phyloP scores from a whole-genome alignment of 176 grass and related monocot genomes.

The Tillandsia leiboldiana region DNA sequence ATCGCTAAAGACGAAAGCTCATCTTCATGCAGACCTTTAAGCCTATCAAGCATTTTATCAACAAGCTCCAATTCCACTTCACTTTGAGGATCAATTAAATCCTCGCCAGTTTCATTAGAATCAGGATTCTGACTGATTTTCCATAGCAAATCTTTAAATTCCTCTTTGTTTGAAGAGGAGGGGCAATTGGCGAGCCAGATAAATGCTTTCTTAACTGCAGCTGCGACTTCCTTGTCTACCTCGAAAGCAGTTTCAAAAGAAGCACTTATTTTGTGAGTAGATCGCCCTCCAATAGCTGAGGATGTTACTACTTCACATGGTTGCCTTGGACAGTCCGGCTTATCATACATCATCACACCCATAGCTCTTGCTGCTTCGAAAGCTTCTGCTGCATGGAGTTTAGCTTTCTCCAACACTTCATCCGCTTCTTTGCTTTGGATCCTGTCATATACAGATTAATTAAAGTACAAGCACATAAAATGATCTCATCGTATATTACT shows the following conservation, averaged over 20 bases:
- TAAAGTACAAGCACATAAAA: not conserved
- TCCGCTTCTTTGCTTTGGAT: constrained; percentile 59
- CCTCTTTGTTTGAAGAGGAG: constrained; percentile 48
- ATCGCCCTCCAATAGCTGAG: constrained; percentile 38
- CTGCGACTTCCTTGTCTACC: constrained; percentile 75
- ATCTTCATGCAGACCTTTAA: constrained; percentile 71
- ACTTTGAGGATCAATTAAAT: constrained; percentile 2
- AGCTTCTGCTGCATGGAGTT: constrained; percentile 45
- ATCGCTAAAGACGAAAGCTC: constrained; percentile 77
- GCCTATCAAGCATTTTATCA: constrained; percentile 52
- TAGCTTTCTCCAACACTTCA: constrained; percentile 49
- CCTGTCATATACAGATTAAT: constrained; percentile 22
- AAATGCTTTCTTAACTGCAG: constrained; percentile 79
- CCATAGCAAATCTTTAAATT: constrained; percentile 52
- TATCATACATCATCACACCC: constrained; percentile 98
- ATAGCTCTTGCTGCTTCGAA: constrained; percentile 71
- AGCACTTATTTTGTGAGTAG: constrained; percentile 65
- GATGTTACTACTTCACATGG: constrained; percentile 53
- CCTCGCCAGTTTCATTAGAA: constrained; percentile 20
- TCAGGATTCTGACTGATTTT: constrained; percentile 93
- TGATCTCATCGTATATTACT: not conserved
- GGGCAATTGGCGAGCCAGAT: constrained; percentile 44
- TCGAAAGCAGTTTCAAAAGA: constrained; percentile 91
- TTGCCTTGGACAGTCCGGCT: constrained; percentile 47
- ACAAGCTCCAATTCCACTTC: constrained; percentile 22